Conservation (phyloP, 2,329 filamentous ascomycete genomes). For the Clarireedia hainanense region DNA sequence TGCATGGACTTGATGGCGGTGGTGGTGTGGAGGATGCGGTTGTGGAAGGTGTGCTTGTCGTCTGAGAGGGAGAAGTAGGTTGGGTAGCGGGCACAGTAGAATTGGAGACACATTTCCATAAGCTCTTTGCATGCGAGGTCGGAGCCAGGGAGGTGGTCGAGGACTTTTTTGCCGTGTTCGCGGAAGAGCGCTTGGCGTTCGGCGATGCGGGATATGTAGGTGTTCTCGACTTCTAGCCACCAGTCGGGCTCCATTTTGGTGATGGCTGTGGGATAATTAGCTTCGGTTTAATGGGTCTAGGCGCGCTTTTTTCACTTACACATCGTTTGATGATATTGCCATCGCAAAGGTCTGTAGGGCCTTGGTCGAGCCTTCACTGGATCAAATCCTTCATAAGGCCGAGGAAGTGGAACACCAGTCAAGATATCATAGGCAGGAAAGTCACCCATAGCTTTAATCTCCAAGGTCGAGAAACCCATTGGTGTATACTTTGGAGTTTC, state of each 20-base stretch:
- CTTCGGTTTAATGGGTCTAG: not conserved
- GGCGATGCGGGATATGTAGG: constrained; percentile 58
- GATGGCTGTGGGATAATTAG: constrained; percentile 45
- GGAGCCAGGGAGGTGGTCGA: constrained; percentile 63
- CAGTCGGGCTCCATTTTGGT: constrained; percentile 73
- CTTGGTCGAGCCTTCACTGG: constrained; percentile 60
- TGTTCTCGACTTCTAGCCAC: constrained; percentile 82
- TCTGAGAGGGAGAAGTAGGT: constrained; percentile 57
- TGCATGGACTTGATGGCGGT: constrained; percentile 53
- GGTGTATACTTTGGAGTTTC: constrained; percentile 43
- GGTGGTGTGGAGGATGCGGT: constrained; percentile 56
- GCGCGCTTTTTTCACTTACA: constrained; percentile 45
- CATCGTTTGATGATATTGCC: constrained; percentile 88
- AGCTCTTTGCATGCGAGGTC: constrained; percentile 77
- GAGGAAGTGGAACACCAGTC: constrained; percentile 65
- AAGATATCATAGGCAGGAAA: constrained; percentile 74
- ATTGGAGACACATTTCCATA: constrained; percentile 81
- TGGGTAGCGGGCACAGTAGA: constrained; percentile 70
- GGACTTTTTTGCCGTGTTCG: constrained; percentile 54
- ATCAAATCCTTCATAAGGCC: constrained; percentile 56
- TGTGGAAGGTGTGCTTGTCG: constrained; percentile 53
- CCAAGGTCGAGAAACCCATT: constrained; percentile 61
- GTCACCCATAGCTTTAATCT: constrained; percentile 62
- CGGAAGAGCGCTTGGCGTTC: constrained; percentile 60
- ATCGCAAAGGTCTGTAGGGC: constrained; percentile 75